Conservation (phyloP, 1,284 basidiomycete species). For the Cryptococcus sp. region DNA sequence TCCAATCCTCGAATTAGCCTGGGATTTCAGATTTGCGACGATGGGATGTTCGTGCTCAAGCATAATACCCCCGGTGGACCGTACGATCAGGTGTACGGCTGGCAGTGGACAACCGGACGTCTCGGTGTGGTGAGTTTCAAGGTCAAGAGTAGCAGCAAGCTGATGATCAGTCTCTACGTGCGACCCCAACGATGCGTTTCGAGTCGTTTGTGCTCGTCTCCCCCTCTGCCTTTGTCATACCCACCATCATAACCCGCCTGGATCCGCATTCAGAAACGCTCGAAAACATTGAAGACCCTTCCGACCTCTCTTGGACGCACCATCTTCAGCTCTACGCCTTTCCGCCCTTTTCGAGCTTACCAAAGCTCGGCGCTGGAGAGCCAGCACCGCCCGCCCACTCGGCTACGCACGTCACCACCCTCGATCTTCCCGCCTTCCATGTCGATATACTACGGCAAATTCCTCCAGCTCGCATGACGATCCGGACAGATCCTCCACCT, state of each 20-base stretch:
- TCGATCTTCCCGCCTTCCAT: conserved; percentile 35
- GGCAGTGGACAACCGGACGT: conserved; percentile 45
- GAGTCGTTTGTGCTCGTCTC: conserved; percentile 37
- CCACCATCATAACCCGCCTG: conserved; percentile 25
- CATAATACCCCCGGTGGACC: conserved; percentile 15
- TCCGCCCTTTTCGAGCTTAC: conserved; percentile 23
- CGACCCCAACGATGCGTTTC: conserved; percentile 24
- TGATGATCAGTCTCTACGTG: conserved; percentile 15
- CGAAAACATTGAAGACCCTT: conserved; percentile 19
- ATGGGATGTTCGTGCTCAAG: conserved; percentile 38
- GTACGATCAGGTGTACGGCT: conserved; percentile 31
- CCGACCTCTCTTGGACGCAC: conserved; percentile 30
- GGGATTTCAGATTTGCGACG: conserved; percentile 45
- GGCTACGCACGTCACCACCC: conserved; percentile 29
- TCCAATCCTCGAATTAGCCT: conserved; percentile 13
- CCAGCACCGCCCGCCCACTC: conserved; percentile 25
- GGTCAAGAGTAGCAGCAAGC: too few relatives aligned
- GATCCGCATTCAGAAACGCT: conserved; percentile 15
- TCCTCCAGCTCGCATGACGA: conserved; percentile 28
- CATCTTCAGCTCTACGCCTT: conserved; percentile 40
- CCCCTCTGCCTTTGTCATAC: conserved; percentile 35
- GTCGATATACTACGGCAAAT: conserved; percentile 20
- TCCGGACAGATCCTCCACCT: conserved; percentile 45
- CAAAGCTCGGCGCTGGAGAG: neutral
- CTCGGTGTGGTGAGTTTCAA: conserved; percentile 36